Conservation (phyloP, 768 basidiomycete genomes). For the Aureoboletus auriporus region DNA sequence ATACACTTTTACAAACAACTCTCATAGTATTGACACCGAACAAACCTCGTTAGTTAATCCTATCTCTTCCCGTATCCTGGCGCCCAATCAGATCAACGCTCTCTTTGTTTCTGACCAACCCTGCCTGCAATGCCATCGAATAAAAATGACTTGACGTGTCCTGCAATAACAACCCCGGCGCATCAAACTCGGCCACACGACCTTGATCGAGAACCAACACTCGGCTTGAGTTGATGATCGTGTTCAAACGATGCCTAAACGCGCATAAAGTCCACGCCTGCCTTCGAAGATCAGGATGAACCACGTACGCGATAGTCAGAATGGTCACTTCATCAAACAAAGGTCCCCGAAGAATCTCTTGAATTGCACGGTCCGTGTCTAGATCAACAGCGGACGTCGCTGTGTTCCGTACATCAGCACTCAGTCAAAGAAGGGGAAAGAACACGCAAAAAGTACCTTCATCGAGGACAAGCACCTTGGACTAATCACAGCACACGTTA, state of each 20-base stretch:
- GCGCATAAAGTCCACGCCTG: not conserved
- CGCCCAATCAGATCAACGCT: not conserved
- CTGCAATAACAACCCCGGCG: conserved; percentile 60
- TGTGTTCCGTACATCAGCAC: conserved; percentile 18
- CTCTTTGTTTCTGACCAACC: conserved; percentile 30
- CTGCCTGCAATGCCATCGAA: conserved; percentile 63
- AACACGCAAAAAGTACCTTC: conserved; percentile 51
- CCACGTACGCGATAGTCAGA: conserved; percentile 75
- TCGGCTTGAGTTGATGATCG: conserved; percentile 76
- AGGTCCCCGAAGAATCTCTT: conserved; percentile 79
- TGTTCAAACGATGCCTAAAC: conserved; percentile 71
- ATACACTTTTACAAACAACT: too few species aligned
- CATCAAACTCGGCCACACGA: conserved; percentile 79
- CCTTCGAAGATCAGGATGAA: not conserved
- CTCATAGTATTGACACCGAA: too few species aligned
- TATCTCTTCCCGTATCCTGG: too few species aligned
- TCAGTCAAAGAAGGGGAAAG: too few species aligned
- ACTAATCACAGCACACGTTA: conserved; percentile 33
- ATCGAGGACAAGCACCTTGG: conserved; percentile 89
- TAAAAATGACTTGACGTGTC: conserved; percentile 57
- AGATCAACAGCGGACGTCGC: conserved; percentile 89
- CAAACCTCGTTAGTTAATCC: too few species aligned
- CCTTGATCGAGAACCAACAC: conserved; percentile 83
- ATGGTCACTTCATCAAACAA: conserved; percentile 79
- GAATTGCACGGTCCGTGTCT: conserved; percentile 85